Base-by-base conservation (phyloP, 441 rosid species). In the Sinapis alba region DNA sequence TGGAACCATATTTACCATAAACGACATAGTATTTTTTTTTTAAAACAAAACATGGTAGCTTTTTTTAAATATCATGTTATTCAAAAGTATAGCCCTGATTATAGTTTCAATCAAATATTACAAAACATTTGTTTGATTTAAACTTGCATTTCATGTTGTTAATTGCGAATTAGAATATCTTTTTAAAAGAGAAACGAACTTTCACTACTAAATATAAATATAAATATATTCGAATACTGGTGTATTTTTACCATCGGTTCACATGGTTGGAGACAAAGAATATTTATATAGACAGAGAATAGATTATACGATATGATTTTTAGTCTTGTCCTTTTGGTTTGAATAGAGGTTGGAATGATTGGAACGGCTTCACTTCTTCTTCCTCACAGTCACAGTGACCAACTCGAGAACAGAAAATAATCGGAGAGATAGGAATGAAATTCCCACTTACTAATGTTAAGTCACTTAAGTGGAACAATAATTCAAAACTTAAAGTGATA, bases 341-440 rank as follows among this genome's bases (percentile, higher is more conserved):
- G 63, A 71, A 77, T 61, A 76, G 71, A 70, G 67, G 56, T 76
- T 50, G 32, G 62, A 71, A 71, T 71, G 68, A 65, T 77, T 59
- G 71, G 38, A 65, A 59, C 80, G 80, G 76, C 72, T 77, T 77
- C 76, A 65, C 68, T 7, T 34, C 50, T 36, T 53, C 71, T 62
- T 45, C 59, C 38, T 38, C 24, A 53, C 28, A 69, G 38, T 38
- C 24, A 53, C 28, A 69, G 38, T 56, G 50, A 53, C 28, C 65
- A 69, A 75, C 30, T 68, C 32, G 51, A 69, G 54, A 63, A 76
- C 69, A 68, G 21, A 57, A 64, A 9, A 20, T 54, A 21, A 70
- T 58, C 18, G 66, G 75, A 70, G 62, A 70, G 43, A 41, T 36
- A 27, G 21, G 75, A 71, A 77, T 43, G 60, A 70, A 16, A 63